Conservation (phyloP, 2,329 filamentous ascomycete genomes). For the Bimuria novae-zelandiae region DNA sequence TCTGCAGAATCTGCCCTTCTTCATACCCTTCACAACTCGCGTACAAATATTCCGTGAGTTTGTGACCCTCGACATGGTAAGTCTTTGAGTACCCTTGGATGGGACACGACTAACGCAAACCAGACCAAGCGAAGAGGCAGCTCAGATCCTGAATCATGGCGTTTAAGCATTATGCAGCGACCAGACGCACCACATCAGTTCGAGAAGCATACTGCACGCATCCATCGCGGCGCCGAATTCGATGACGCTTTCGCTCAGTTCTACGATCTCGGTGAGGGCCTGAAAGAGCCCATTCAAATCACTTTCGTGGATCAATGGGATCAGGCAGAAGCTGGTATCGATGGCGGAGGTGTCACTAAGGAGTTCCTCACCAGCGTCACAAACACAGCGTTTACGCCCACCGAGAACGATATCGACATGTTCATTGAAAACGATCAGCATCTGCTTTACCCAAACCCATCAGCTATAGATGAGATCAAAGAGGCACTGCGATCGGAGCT, state of each 20-base stretch:
- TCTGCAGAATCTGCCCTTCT: constrained; percentile 93
- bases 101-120: constrained; percentile 13
- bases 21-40: constrained; percentile 88
- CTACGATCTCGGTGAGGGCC: constrained; percentile 75
- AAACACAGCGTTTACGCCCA: constrained; percentile 75
- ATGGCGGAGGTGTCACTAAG: constrained; percentile 95
- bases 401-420: constrained; percentile 57
- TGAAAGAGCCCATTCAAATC: constrained; percentile 96
- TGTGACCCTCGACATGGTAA: constrained; percentile 75
- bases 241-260: constrained; percentile 85
- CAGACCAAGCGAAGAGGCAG: constrained; percentile 67
- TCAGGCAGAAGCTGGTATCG: constrained; percentile 86
- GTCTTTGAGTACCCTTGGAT: background rate
- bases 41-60: constrained; percentile 95
- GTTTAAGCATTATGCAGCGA: constrained; percentile 56
- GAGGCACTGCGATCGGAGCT: constrained; percentile 56
- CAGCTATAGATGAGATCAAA: constrained; percentile 70
- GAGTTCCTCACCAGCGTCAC: constrained; percentile 93
- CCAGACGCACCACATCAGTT: constrained; percentile 42
- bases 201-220: constrained; percentile 70
- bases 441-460: constrained; percentile 85
- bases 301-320: constrained; percentile 93
- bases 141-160: constrained; percentile 76
- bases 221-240: constrained; percentile 79
- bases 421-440: constrained; percentile 87